Base-by-base conservation (phyloP, 805 yeast species). In the Ogataea paradorogensis region DNA sequence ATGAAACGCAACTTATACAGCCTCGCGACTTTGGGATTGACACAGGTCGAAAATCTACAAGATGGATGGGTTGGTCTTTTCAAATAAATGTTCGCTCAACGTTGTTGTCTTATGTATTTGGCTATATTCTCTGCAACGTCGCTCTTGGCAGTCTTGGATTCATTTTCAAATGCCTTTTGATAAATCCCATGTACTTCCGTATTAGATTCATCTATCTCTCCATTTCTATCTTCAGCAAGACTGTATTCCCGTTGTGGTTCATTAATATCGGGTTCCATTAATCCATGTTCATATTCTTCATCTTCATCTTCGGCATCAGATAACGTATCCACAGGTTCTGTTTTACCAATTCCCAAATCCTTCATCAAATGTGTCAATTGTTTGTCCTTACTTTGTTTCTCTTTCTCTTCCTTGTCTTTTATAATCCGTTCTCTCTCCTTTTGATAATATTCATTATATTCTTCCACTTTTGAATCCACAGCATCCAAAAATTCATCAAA, bases 401-500 rank as follows among this genome's bases (percentile, higher is more conserved):
- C 95, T 40, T 80, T 80, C 44, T 81, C 82, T 51, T 84, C 85
- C 56, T 88, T 85, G 48, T 84, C 79, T 59, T 83, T 76, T 36
- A 84, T 58, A 11, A 91, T 79, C 53, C 84, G 70, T 43, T 91
- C 96, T 57, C 96, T 76, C 66, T 93, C 98, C 7, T 81, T 80
- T 55, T 79, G 79, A 62, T 93, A 93, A 53, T 71, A 90, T 44
- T 80, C 78, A 43, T 88, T 79, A 61, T 83, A 93, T 63, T 93
- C 99, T 27, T 81, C 86, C 33, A 82, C 89, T 64, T 93, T 93
- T 43, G 76, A 73, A 53, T 87, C 95, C 5, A 93, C 93, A 1
- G 87, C 84, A n/a, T 67, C 70, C 55, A 91, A 60, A 56, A 93
- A 91, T 15, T 89, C 95, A 57, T 89, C 96, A 58, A 93, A 86